These are phyloP conservation scores for Trichoderma reesei DNA, from an alignment of 495 filamentous ascomycete genomes.

Conservation along the genomic window DNA sequence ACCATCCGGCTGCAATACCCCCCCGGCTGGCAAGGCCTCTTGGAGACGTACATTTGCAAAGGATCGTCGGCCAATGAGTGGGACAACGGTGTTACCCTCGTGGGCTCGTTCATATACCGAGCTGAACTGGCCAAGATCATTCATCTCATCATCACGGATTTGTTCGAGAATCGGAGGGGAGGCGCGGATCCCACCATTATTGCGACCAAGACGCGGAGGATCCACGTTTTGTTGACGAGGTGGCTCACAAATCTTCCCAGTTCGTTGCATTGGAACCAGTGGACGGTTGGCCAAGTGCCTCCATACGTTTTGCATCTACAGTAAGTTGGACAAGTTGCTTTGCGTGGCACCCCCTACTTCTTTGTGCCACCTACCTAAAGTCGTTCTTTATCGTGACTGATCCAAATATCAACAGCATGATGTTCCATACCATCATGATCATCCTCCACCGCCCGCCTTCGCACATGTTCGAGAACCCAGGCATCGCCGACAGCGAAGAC, in stretches of 20 bases:
- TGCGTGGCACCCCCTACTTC: neutral
- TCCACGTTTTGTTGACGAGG: constrained; percentile 22
- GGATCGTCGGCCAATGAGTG: constrained; percentile 20
- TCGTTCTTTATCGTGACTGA: neutral
- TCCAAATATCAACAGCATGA: constrained; percentile 16
- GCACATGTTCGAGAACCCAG: constrained; percentile 18
- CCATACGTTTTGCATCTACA: constrained; percentile 24
- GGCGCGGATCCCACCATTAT: constrained; percentile 19
- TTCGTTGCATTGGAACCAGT: constrained; percentile 26
- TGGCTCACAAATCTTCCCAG: constrained; percentile 23
- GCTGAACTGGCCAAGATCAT: constrained; percentile 25
- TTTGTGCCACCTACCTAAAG: neutral
- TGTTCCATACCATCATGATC: constrained; percentile 26
- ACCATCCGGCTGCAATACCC: constrained; percentile 22
- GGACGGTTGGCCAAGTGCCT: constrained; percentile 21
- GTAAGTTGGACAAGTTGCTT: constrained; percentile 14
- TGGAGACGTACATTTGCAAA: constrained; percentile 21
- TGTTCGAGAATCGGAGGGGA: constrained; percentile 24
- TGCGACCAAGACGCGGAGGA: constrained; percentile 20
- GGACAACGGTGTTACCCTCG: constrained; percentile 22
- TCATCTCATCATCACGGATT: constrained; percentile 27
- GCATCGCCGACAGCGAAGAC: constrained; percentile 11
- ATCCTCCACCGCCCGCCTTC: constrained; percentile 26
- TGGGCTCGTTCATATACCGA: constrained; percentile 21
- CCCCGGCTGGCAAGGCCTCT: constrained; percentile 16